phyloP scores from a whole-genome alignment of 225 moss, liverwort and hornwort genomes.

The Neckera pumila region DNA sequence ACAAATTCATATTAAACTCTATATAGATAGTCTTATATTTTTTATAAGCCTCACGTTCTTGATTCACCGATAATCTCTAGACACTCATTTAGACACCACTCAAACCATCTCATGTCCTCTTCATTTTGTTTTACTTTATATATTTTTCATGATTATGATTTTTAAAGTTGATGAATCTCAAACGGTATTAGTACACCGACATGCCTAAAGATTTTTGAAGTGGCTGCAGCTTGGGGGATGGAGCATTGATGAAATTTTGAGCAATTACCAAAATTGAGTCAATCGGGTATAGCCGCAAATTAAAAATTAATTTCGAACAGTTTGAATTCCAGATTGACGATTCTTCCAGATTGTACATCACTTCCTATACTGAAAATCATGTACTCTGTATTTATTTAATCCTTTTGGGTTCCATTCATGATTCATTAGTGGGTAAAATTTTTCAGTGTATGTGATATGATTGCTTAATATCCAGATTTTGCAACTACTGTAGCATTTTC shows the following conservation, averaged over 20 bases:
- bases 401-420: not conserved
- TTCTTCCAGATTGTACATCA: no score
- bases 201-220: not conserved
- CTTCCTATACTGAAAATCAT: not conserved
- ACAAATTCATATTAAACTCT: no score
- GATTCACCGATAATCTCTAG: accelerated
- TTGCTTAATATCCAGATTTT: not conserved
- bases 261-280: not conserved
- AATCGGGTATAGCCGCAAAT: not conserved
- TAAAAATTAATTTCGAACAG: not conserved
- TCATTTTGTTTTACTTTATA: not conserved
- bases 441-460: no score
- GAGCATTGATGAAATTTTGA: not conserved
- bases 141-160: not conserved
- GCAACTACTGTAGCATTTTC: not conserved
- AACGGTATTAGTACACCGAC: not conserved
- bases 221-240: no score
- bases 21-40: not conserved
- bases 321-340: not conserved
- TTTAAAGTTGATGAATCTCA: not conserved
- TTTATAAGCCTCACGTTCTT: not conserved
- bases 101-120: not conserved
- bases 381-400: no score
- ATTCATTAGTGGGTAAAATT: not conserved
- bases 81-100: not conserved